Conservation (phyloP, 2,329 filamentous ascomycete species). For the Colletotrichum falcatum region DNA sequence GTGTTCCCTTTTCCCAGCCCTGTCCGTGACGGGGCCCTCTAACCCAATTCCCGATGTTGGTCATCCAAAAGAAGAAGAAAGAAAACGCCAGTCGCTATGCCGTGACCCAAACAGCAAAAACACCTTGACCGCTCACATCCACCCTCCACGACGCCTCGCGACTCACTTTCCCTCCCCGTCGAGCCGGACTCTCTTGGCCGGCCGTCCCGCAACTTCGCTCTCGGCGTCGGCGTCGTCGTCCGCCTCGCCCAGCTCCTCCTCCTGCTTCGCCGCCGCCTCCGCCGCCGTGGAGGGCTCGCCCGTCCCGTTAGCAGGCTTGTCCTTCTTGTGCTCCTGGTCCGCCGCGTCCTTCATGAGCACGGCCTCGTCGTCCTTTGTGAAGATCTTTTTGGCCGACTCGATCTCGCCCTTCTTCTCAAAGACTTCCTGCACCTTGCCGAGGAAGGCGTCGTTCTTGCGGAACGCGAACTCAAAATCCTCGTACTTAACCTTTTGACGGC, state of each 20-base stretch:
- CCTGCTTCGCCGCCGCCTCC: slow-evolving; percentile 51
- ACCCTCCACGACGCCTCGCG: neutral
- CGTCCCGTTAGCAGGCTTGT: slow-evolving; percentile 46
- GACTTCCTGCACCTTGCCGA: slow-evolving; percentile 91
- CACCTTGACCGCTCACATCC: neutral
- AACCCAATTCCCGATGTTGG: neutral
- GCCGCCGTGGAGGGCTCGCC: slow-evolving; percentile 43
- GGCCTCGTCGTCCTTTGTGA: slow-evolving; percentile 75
- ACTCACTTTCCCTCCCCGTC: slow-evolving; percentile 34
- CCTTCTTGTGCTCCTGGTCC: slow-evolving; percentile 56
- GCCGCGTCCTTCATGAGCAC: slow-evolving; percentile 67
- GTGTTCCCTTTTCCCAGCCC: neutral
- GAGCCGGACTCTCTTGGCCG: slow-evolving; percentile 31
- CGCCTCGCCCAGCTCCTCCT: slow-evolving; percentile 65
- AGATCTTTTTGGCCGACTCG: slow-evolving; percentile 82
- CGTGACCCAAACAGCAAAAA: neutral
- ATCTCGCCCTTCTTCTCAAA: slow-evolving; percentile 89
- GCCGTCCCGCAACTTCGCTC: slow-evolving; percentile 44
- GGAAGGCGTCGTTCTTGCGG: slow-evolving; percentile 83
- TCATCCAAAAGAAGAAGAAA: slow-evolving; percentile 6
- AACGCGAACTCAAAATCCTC: slow-evolving; percentile 98
- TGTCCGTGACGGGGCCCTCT: neutral
- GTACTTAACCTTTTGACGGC: slow-evolving; percentile 96
- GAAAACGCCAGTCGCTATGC: slow-evolving; percentile 38
- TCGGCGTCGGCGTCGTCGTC: slow-evolving; percentile 61